Evolutionary conservation across 805 yeast species (phyloP), one percentile per base, ranked within the genome.

Genomic region (Wickerhamiella cacticola): DNA sequence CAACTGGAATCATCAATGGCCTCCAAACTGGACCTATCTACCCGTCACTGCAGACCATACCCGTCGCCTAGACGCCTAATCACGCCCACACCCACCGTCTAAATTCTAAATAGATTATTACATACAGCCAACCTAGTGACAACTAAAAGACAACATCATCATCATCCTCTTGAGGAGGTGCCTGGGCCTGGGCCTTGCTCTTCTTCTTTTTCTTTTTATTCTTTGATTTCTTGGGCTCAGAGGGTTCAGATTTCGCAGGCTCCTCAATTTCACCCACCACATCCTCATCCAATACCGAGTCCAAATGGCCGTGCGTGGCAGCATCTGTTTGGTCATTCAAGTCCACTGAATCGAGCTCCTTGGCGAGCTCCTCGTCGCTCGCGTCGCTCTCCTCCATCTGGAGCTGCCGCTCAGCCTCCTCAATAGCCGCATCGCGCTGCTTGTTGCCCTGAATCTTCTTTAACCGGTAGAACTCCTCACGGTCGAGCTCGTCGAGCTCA

Each of bases 391-490:
- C 36, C n/a, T 31, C 36, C 8, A 7, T 16, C 13, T 31, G 16
- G 9, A 10, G 16, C 36, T 31, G 16, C 6, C 7, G 46, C 34
- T 53, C 56, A 13, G 53, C 53, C 43, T 53, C 55, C 52, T 55
- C 57, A 26, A 35, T 26, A 6, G 47, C 47, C 9, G 62, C 62
- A 47, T 83, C 89, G 50, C 77, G 74, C 67, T 86, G 94, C 66
- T 87, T 87, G 79, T 85, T 86, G 61, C 84, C 94, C 66, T 87
- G 95, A 46, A 89, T 96, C 67, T 89, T 89, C 72, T 92, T 92
- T 70, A 89, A 76, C 60, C 98, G 75, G 70, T 88, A 92, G 63
- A 89, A 89, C 68, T 89, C 98, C 69, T 89, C 98, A 75, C 98
- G 82, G 64, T 92, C 97, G 64, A 92, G 75, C 69, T 89, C 98